Evolutionary conservation across 2,329 filamentous ascomycete species (phyloP), one percentile per base, ranked within the genome.

Genomic region (Teratosphaeriaceae sp.): DNA sequence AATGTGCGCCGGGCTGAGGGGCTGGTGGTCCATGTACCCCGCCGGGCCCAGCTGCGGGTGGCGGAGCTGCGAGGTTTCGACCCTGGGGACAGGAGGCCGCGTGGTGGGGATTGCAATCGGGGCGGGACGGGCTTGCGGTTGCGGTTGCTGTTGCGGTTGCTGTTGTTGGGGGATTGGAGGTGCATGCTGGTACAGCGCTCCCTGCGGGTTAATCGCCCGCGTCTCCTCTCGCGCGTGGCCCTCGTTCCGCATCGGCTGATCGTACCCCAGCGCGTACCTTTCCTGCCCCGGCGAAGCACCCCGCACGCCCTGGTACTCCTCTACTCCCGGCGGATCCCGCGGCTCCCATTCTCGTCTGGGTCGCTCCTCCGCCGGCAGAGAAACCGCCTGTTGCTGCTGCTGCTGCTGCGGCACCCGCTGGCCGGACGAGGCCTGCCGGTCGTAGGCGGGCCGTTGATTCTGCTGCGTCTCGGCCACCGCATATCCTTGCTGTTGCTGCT

Each of bases 1-100:
- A 6, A 44, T 20, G 3, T 30, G 8, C 5, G 40, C 43, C 13
- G 43, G 43, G n/a, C 38, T 45, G 6, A 47, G 38, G 12, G 46
- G 43, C 31, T 46, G 43, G n/a, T 43, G 41, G 12, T 40, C 40
- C 12, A 26, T 38, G 26, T 38, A 44, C n/a, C n/a, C n/a, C 13
- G n/a, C n/a, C n/a, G n/a, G n/a, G n/a, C n/a, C n/a, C n/a, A n/a
- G 33, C 6, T 26, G 26, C 15, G 9, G 22, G 13, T 16, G 15
- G 38, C 19, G 23, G 30, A 5, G 23, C 8, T 15, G 21, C 2
- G 34, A 30, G 24, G 38, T 24, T 15, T 38, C 20, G 23, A 12
- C 22, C n/a, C 20, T 20, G 13, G 23, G n/a, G 7, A 27, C 27
- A 15, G 37, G 22, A 5, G 13, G 8, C 13, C 34, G 5, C 19